phyloP scores from a whole-genome alignment of 2,329 filamentous ascomycete species.

The Penicillium frequentans region DNA sequence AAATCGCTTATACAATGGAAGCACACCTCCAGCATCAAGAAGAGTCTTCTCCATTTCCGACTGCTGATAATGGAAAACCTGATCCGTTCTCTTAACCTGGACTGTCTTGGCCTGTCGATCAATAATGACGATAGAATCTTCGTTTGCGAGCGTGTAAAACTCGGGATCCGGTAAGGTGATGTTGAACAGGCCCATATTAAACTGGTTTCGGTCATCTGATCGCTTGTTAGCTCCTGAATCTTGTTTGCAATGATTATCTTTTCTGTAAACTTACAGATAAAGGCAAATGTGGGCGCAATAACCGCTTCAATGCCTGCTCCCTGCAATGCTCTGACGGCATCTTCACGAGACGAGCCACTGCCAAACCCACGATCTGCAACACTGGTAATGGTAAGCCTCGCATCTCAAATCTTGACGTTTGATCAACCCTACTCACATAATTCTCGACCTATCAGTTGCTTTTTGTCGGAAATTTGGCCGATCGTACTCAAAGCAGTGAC shows the following conservation, averaged over 20 bases:
- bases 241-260: background rate
- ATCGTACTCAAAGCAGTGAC: slow-evolving; percentile 31
- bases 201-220: slow-evolving; percentile 41
- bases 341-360: slow-evolving; percentile 45
- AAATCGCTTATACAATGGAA: slow-evolving; percentile 8
- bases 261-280: slow-evolving; percentile 35
- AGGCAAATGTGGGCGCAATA: slow-evolving; percentile 46
- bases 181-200: slow-evolving; percentile 44
- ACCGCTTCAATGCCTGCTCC: slow-evolving; percentile 41
- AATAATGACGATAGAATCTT: slow-evolving; percentile 38
- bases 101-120: slow-evolving; percentile 30
- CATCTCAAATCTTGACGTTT: background rate
- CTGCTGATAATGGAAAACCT: slow-evolving; percentile 3
- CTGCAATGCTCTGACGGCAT: slow-evolving; percentile 43
- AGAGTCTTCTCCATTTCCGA: slow-evolving; percentile 6
- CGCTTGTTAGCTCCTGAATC: too few relatives aligned
- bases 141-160: slow-evolving; percentile 39
- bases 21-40: slow-evolving; percentile 5
- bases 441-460: slow-evolving; percentile 36
- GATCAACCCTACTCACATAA: slow-evolving; percentile 25
- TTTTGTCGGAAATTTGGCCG: slow-evolving; percentile 42
- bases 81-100: background rate
- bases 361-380: slow-evolving; percentile 49
- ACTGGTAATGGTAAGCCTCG: background rate
- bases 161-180: slow-evolving; percentile 39